Base-by-base conservation (phyloP, 2,329 filamentous ascomycete species). In the Monilinia fructigena region DNA sequence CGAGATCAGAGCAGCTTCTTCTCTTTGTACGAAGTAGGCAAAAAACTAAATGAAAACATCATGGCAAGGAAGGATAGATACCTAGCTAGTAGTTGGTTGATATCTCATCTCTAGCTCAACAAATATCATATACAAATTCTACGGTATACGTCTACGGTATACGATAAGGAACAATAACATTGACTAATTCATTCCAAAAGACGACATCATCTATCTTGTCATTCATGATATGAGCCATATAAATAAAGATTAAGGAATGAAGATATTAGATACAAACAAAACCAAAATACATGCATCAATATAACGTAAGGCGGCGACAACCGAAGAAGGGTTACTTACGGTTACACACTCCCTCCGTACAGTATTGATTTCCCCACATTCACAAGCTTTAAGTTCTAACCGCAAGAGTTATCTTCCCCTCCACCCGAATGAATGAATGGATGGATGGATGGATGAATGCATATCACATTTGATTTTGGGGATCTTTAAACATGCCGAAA, bases 301-400 rank as follows among this genome's bases (percentile, higher is more conserved):
- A 23, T 31, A 28, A n/a, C 62, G 10, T 58, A 58, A 64, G 53
- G 62, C 62, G 62, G 62, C 62, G 53, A 64, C 20, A 16, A 58
- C 62, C 62, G 53, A 56, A 23, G 26, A n/a, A 23, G 31, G 31
- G 31, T 35, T 8, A 35, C 31, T 5, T 35, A 5, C n/a, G n/a
- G n/a, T n/a, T n/a, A n/a, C n/a, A n/a, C n/a, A n/a, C n/a, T n/a
- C n/a, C n/a, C 31, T 35, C 31, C 31, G 31, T 35, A 48, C 26
- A 40, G 2, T 31, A 48, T 52, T 23, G 23, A 23, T 23, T 60
- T 53, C 63, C 63, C 63, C 63, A 65, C 63, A 65, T 65, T 60
- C 63, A 65, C 63, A 65, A 65, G 63, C 63, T 60, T 54, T 14
- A 14, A 4, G 4, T 54, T 26, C 42, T 50, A 65, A 65, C 50